A percentile compares a stretch with the other conserved stretches of the same genome.
These are phyloP conservation scores for Royoungia palumana DNA, from an alignment of 768 basidiomycete species.

Conservation along the genomic window DNA sequence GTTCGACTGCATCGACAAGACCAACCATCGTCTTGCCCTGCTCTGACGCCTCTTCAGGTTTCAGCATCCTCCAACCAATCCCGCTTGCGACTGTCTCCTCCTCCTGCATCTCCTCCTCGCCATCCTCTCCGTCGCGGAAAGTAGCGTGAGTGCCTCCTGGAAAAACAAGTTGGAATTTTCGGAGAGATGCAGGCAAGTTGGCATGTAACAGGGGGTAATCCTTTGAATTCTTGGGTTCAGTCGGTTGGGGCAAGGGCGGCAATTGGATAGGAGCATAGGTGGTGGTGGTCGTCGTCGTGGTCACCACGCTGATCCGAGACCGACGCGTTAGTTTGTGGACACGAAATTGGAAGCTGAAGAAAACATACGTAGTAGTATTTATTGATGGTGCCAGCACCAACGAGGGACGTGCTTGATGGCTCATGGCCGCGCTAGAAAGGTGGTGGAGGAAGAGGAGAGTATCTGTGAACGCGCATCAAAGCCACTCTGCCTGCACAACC, in stretches of 20 bases:
- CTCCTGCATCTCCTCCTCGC: constrained; percentile 65
- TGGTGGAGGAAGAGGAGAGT: constrained; percentile 24
- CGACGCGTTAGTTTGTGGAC: constrained; percentile 22
- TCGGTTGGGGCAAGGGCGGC: constrained; percentile 67
- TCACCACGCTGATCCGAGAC: constrained; percentile 61
- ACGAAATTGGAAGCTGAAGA: neutral
- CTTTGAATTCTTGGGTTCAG: constrained; percentile 74
- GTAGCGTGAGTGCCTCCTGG: constrained; percentile 79
- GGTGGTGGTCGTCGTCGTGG: constrained; percentile 89
- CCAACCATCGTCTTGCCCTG: constrained; percentile 48
- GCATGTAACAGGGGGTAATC: constrained; percentile 76
- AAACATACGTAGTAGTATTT: constrained; percentile 76
- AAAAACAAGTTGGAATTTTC: constrained; percentile 74
- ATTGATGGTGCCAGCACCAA: constrained; percentile 77
- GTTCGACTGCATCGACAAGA: constrained; percentile 77
- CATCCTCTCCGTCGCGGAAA: constrained; percentile 67
- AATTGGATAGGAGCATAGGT: constrained; percentile 86
- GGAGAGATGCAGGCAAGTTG: constrained; percentile 66
- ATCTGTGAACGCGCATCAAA: constrained; percentile 30
- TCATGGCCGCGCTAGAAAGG: constrained; percentile 46
- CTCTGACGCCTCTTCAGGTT: constrained; percentile 56
- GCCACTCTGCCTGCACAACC: constrained; percentile 33
- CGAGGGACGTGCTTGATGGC: constrained; percentile 58
- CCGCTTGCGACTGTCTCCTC: constrained; percentile 67
- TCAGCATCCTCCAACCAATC: constrained; percentile 72